phyloP scores from a whole-genome alignment of 139 green algal species.

The Coelastrella sp. region DNA sequence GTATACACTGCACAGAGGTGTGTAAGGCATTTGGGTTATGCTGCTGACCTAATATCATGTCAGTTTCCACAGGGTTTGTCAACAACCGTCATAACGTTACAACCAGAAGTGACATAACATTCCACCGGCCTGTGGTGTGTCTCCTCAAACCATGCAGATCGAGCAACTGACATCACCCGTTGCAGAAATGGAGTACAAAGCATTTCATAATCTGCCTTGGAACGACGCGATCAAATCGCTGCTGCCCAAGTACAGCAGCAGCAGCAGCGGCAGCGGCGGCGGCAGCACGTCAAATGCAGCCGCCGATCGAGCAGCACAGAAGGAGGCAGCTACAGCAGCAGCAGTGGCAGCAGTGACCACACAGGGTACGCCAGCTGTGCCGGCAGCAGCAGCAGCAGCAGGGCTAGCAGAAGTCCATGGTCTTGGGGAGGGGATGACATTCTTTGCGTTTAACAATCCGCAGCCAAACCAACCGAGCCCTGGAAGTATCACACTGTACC shows the following conservation, averaged over 20 bases:
- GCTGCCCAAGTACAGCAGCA: neutral
- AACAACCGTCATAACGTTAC: neutral
- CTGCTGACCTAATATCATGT: too few relatives aligned
- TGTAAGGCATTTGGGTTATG: too few relatives aligned
- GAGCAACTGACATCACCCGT: slow-evolving; percentile 32
- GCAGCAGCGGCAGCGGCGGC: neutral
- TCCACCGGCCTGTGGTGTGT: neutral
- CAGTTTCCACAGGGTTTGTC: too few relatives aligned
- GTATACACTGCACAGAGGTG: too few relatives aligned
- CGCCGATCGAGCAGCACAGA: neutral
- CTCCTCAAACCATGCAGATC: neutral
- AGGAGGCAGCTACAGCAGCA: neutral
- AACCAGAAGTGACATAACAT: neutral
- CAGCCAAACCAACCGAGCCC: slow-evolving; percentile 34
- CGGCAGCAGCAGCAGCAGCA: neutral
- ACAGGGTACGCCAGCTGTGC: neutral
- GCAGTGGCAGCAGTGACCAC: neutral
- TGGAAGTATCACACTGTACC: slow-evolving; percentile 47
- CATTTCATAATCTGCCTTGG: slow-evolving; percentile 33
- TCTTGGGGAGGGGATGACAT: neutral
- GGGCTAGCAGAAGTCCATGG: neutral
- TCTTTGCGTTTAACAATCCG: slow-evolving; percentile 50
- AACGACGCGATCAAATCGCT: neutral
- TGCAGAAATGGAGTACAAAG: slow-evolving; percentile 50
- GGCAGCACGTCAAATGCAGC: too few relatives aligned